phyloP scores from a whole-genome alignment of 371 early-diverging fungal species.

The Umbelopsis sp. region DNA sequence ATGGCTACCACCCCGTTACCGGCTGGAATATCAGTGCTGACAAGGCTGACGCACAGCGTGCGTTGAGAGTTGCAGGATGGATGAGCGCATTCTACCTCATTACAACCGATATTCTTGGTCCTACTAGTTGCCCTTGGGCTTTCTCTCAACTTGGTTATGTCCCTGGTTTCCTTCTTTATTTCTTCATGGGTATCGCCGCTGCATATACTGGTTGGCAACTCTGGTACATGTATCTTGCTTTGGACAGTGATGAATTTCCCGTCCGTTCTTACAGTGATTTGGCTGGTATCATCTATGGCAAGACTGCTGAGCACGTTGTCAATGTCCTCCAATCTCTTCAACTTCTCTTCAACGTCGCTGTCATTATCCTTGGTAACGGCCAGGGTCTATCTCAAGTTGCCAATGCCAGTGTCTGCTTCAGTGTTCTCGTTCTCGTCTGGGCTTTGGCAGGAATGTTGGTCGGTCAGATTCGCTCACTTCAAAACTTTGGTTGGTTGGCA shows the following conservation, averaged over 20 bases:
- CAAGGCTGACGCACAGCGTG: background rate
- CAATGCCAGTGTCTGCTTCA: conserved; percentile 8
- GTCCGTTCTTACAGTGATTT: background rate
- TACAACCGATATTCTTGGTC: conserved; percentile 16
- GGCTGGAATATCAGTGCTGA: conserved; percentile 8
- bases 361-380: conserved; percentile 11
- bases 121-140: conserved; percentile 1
- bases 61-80: background rate
- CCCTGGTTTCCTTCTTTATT: conserved; percentile 3
- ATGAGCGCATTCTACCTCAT: conserved; percentile 1
- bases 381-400: conserved; percentile 12
- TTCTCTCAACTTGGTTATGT: conserved; percentile 15
- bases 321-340: conserved; percentile 10
- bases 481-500: conserved; percentile 15
- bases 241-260: conserved; percentile 1
- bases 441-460: conserved; percentile 9
- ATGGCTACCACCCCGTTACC: conserved; percentile 1
- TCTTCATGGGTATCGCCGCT: conserved; percentile 10
- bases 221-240: conserved; percentile 3
- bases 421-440: conserved; percentile 9
- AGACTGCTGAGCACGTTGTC: conserved; percentile 6
- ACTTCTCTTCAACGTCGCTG: conserved; percentile 11
- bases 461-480: conserved; percentile 8
- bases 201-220: conserved; percentile 14
- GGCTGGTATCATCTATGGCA: conserved; percentile 9